Evolutionary conservation across 192 early-diverging fungal genomes (phyloP), one percentile per base, ranked within the genome.

Genomic region (Coemansia sp.): DNA sequence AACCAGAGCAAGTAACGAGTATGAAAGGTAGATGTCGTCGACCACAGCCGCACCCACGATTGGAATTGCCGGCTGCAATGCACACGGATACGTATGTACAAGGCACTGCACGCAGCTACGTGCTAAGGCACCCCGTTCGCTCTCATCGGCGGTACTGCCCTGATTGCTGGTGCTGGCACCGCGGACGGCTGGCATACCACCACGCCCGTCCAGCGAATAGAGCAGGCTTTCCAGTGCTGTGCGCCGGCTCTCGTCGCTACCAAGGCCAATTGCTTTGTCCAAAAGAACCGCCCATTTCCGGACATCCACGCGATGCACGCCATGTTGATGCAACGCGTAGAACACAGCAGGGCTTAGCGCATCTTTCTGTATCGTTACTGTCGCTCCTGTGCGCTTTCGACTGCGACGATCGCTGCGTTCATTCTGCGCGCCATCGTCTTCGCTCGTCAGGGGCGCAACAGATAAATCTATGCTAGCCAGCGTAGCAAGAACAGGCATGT

Each of bases 21-120:
- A 90, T n/a, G 90, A 89, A 36, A 94, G 75, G 56, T 88, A 93
- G 4, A 85, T 62, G 53, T 92, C 91, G 4, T 84, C 85, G 6
- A 93, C 65, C 10, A 88, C 66, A 4, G 73, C 77, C 8, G 87
- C 76, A 15, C 92, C 92, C 66, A 89, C 73, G 39, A 92, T 48
- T 72, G 87, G 61, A 14, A 69, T 52, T 9, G 68, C 49, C 36
- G 64, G 64, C 51, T 72, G 64, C 44, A 64, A 60, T 9, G 66
- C 62, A 14, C 68, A 70, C 16, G 68, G 62, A 18, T 65, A 68
- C 2, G 80, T 83, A 34, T 83, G 75, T 8, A 77, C 68, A 64
- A 83, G 51, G 41, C 80, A 83, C 63, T 66, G 64, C 59, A 83
- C 80, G 30, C 75, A 68, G 44, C 62, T 65, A 38, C 51, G 69